Percentiles rank a stretch among this genome's conserved stretches.
phyloP scores from a whole-genome alignment of 306 rosid species.

The Echinosophora koreensis region DNA sequence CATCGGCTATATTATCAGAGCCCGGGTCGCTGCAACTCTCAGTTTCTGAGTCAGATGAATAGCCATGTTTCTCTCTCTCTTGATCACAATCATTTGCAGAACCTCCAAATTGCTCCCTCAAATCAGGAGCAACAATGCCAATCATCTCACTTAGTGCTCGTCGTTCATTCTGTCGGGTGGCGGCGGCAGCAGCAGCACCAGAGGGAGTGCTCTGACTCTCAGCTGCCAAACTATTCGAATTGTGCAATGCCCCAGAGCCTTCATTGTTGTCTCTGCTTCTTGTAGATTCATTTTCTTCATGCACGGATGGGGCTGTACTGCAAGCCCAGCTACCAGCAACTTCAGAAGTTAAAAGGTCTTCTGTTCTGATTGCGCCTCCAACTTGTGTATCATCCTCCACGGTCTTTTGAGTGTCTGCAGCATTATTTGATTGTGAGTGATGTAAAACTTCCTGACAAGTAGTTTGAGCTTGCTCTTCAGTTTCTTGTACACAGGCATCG shows the following conservation, averaged over 20 bases:
- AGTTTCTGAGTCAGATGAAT: constrained; percentile 54
- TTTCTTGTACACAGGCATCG: constrained; percentile 58
- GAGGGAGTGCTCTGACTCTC: constrained; percentile 64
- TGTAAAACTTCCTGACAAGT: constrained; percentile 44
- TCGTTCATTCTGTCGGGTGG: constrained; percentile 54
- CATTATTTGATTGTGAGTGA: constrained; percentile 55
- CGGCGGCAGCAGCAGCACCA: constrained; percentile 35
- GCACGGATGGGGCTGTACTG: constrained; percentile 73
- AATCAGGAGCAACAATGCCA: constrained; percentile 72
- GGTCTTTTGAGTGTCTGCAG: constrained; percentile 44
- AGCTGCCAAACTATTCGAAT: constrained; percentile 49
- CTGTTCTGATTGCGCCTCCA: constrained; percentile 61
- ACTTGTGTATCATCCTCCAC: constrained; percentile 64
- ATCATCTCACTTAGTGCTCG: constrained; percentile 74
- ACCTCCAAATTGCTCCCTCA: constrained; percentile 63
- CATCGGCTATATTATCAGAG: constrained; percentile 33
- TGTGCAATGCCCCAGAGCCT: constrained; percentile 52
- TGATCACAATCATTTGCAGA: constrained; percentile 37
- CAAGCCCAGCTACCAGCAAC: constrained; percentile 84
- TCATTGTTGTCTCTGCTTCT: constrained; percentile 51
- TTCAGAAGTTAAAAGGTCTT: constrained; percentile 76
- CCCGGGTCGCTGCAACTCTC: constrained; percentile 52
- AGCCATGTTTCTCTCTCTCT: constrained; percentile 41
- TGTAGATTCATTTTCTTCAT: constrained; percentile 67
- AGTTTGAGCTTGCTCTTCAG: constrained; percentile 54